These are phyloP conservation scores for Trametes maxima DNA, from an alignment of 768 basidiomycete species.

Conservation along the genomic window DNA sequence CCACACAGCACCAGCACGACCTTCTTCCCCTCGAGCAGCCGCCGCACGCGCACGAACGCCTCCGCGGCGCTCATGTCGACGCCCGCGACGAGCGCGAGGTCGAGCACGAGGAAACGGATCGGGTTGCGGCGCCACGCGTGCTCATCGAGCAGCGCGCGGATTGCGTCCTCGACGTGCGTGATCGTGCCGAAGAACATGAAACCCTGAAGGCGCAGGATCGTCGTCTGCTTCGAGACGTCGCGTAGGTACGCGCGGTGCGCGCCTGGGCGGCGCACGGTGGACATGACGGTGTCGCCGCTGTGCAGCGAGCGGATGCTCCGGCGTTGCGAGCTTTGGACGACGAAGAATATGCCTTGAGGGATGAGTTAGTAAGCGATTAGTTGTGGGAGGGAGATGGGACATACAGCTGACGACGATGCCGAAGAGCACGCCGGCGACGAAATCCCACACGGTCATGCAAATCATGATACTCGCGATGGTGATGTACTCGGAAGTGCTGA, in stretches of 20 bases:
- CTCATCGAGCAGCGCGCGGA: conserved; percentile 71
- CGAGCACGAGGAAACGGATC: conserved; percentile 88
- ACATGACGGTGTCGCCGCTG: conserved; percentile 82
- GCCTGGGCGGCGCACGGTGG: conserved; percentile 88
- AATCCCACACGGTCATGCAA: conserved; percentile 93
- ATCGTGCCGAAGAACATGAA: conserved; percentile 96
- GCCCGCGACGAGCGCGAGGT: conserved; percentile 82
- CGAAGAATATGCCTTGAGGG: conserved; percentile 83
- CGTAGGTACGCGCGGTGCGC: conserved; percentile 87
- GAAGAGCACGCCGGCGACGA: conserved; percentile 90
- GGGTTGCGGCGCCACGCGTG: conserved; percentile 73
- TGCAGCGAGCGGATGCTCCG: conserved; percentile 82
- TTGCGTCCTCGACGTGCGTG: conserved; percentile 82
- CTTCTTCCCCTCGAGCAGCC: conserved; percentile 71
- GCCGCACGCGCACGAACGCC: conserved; percentile 89
- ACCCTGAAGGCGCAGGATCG: conserved; percentile 84
- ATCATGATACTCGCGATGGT: conserved; percentile 87
- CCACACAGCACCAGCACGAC: conserved; percentile 92
- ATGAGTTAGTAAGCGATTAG: not conserved
- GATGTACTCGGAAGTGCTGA: conserved; percentile 78
- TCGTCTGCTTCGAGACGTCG: conserved; percentile 91
- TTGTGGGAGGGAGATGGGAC: conserved; percentile 28
- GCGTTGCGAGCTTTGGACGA: conserved; percentile 90
- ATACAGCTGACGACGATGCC: conserved; percentile 90
- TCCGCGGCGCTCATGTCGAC: conserved; percentile 96